phyloP scores from a whole-genome alignment of 441 rosid genomes.

The Lepidium campestre region DNA sequence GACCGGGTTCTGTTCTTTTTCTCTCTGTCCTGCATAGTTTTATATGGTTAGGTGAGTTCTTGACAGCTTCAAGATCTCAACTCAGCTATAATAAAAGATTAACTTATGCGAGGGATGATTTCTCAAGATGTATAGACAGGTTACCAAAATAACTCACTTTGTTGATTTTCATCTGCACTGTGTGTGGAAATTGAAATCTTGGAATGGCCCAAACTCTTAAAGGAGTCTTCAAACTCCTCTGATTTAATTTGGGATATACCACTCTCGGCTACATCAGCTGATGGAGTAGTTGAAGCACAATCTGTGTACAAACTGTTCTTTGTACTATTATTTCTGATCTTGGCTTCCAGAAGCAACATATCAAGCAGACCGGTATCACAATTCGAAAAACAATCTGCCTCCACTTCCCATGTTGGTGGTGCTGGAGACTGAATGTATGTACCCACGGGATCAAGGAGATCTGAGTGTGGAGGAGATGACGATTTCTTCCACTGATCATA shows the following conservation, averaged over 20 bases:
- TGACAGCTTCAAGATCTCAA: not conserved
- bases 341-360: conserved; percentile 81
- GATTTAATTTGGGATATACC: conserved; percentile 39
- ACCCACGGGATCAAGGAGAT: conserved; percentile 50
- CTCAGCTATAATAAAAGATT: not conserved
- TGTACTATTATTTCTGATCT: conserved; percentile 48
- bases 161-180: conserved; percentile 53
- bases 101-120: not conserved
- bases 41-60: not conserved
- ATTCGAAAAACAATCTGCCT: conserved; percentile 44
- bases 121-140: not conserved
- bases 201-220: conserved; percentile 61
- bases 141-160: conserved; percentile 41
- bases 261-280: not conserved
- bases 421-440: conserved; percentile 74
- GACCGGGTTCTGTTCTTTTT: not conserved
- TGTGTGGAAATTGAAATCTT: conserved; percentile 41
- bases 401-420: conserved; percentile 34
- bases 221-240: conserved; percentile 58
- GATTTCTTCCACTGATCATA: conserved; percentile 60
- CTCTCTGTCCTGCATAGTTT: conserved; percentile 16
- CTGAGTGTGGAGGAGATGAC: conserved; percentile 40
- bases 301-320: conserved; percentile 52
- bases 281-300: conserved; percentile 48
- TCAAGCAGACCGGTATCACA: conserved; percentile 85